phyloP scores from a whole-genome alignment of 768 basidiomycete genomes.

The Boletus rex-veris region DNA sequence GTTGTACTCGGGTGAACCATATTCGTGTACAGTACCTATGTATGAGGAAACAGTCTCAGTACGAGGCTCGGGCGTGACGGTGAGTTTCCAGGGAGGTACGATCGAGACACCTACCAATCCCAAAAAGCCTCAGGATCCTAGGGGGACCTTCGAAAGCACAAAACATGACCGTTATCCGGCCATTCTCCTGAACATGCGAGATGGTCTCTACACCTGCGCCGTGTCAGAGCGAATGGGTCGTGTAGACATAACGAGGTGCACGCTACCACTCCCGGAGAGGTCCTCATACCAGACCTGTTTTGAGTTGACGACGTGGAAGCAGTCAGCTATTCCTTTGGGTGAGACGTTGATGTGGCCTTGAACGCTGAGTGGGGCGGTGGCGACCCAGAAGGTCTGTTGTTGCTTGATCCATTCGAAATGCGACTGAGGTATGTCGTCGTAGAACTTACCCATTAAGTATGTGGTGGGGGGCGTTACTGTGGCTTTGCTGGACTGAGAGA shows the following conservation, averaged over 20 bases:
- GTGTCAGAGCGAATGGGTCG: not conserved
- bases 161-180: constrained; percentile 61
- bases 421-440: constrained; percentile 54
- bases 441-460: constrained; percentile 44
- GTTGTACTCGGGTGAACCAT: constrained; percentile 60
- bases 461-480: too few species aligned
- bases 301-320: constrained; percentile 56
- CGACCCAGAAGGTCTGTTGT: constrained; percentile 72
- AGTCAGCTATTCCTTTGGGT: constrained; percentile 63
- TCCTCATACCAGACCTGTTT: constrained; percentile 72
- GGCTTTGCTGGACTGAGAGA: too few species aligned
- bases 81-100: not conserved
- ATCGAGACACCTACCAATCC: constrained; percentile 42
- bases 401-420: constrained; percentile 54
- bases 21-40: constrained; percentile 58
- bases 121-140: constrained; percentile 55
- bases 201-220: constrained; percentile 56
- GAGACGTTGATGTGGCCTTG: constrained; percentile 66
- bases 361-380: constrained; percentile 55
- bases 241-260: not conserved
- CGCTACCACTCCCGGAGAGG: constrained; percentile 60
- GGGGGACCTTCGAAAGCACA: constrained; percentile 61
- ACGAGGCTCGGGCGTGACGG: not conserved
- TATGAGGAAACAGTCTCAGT: not conserved
- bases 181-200: constrained; percentile 60